Evolutionary conservation across 2,329 filamentous ascomycete species (phyloP), one percentile per base, ranked within the genome.

Genomic region (Cladosporium phlei): DNA sequence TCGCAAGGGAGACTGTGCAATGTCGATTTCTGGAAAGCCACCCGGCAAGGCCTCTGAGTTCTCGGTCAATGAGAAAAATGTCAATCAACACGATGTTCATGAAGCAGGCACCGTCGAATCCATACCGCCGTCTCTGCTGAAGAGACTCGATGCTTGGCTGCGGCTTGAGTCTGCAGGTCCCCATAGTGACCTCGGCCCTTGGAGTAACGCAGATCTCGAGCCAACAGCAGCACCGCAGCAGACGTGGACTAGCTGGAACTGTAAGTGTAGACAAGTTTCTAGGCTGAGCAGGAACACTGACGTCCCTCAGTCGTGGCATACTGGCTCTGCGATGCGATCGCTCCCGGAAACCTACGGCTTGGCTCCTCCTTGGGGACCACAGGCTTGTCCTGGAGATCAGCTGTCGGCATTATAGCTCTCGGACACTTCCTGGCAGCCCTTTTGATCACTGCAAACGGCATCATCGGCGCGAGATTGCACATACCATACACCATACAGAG

Each of bases 361-460:
- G 73, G 71, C 3, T 69, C 66, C 25, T 69, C 70, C 37, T 72
- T 76, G 48, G 62, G 76, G 9, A 66, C 71, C 9, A 68, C 75
- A 19, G 77, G 78, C 2, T 65, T 81, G 16, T 74, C 68, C 45
- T 80, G 76, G 68, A 67, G 70, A 38, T 78, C 82, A 56, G 74
- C 74, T 3, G 68, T 78, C 35, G 69, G 65, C 33, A 80, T 78
- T 47, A 71, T 75, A 38, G 72, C 69, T 5, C 57, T 75, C 9
- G 70, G 65, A 5, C 74, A 73, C 61, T 69, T 74, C 58, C 71
- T 75, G 48, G 70, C 77, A 37, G 73, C 73, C 27, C 67, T 77
- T 34, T 76, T 83, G 17, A 82, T 82, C 37, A 76, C 77, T n/a
- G 68, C 75, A 9, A 82, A 79, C 53, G 53, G 53, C 10, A 42